phyloP scores from a whole-genome alignment of 768 basidiomycete species.

The Tylopilus felleus region DNA sequence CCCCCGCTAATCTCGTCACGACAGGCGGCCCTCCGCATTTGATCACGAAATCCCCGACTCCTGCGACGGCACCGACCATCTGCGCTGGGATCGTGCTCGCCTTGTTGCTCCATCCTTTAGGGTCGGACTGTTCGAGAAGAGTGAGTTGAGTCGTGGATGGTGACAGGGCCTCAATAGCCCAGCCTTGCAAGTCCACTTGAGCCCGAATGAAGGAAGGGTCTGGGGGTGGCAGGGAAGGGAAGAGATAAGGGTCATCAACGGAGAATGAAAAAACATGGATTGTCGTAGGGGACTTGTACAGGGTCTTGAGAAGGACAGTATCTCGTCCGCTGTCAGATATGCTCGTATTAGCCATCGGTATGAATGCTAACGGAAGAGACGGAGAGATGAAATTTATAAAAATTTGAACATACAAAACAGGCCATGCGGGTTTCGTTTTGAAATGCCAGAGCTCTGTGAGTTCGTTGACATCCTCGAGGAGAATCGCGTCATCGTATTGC shows the following conservation, averaged over 20 bases:
- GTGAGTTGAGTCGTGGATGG: slow-evolving; percentile 94
- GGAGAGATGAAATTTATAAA: slow-evolving; percentile 5
- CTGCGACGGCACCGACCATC: slow-evolving; percentile 86
- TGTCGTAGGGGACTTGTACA: slow-evolving; percentile 94
- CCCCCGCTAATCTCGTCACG: slow-evolving; percentile 79
- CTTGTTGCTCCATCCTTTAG: slow-evolving; percentile 96
- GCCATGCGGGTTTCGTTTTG: slow-evolving; percentile 91
- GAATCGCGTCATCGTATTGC: slow-evolving; percentile 77
- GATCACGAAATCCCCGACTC: slow-evolving; percentile 93
- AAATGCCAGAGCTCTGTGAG: slow-evolving; percentile 92
- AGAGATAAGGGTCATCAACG: slow-evolving; percentile 83
- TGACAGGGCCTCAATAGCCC: slow-evolving; percentile 94
- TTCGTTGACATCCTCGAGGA: slow-evolving; percentile 88
- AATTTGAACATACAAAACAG: slow-evolving; percentile 68
- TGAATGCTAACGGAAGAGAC: not conserved
- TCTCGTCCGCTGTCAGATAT: slow-evolving; percentile 72
- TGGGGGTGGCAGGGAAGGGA: slow-evolving; percentile 63
- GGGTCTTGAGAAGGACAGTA: slow-evolving; percentile 85
- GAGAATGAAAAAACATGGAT: slow-evolving; percentile 96
- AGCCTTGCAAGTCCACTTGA: slow-evolving; percentile 97
- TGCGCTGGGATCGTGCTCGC: slow-evolving; percentile 83
- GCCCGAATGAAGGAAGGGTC: slow-evolving; percentile 85
- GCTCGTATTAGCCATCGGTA: slow-evolving; percentile 1
- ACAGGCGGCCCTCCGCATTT: slow-evolving; percentile 93
- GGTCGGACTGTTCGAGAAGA: slow-evolving; percentile 93